These are phyloP conservation scores for Cladosporium sphaerospermum DNA, from an alignment of 2,329 filamentous ascomycete genomes.

Conservation along the genomic window DNA sequence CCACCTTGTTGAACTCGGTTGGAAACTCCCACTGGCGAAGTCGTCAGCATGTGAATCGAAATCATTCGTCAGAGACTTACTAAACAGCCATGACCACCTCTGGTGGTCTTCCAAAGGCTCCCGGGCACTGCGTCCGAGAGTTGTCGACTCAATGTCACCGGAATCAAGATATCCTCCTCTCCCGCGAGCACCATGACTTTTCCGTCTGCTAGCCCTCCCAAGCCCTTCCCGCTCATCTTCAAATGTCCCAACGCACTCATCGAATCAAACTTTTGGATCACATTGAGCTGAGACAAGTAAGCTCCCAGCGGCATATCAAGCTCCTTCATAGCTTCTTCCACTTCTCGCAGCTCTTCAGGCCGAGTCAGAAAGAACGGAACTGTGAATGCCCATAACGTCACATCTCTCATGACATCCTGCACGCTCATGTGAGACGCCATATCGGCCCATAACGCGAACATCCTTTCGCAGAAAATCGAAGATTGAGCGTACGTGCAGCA, in stretches of 20 bases:
- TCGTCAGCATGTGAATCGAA: slow-evolving; percentile 1
- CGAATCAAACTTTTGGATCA: slow-evolving; percentile 21
- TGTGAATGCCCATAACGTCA: slow-evolving; percentile 24
- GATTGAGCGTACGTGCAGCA: slow-evolving; percentile 22
- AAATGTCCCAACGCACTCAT: slow-evolving; percentile 13
- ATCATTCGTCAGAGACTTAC: slow-evolving; percentile 4
- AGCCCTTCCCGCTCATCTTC: slow-evolving; percentile 10
- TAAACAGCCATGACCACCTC: slow-evolving; percentile 21
- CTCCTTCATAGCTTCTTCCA: slow-evolving; percentile 19
- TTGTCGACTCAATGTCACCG: slow-evolving; percentile 18
- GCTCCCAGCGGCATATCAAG: slow-evolving; percentile 17
- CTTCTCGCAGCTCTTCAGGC: slow-evolving; percentile 13
- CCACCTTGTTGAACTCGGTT: slow-evolving; percentile 17
- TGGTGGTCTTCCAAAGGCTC: slow-evolving; percentile 16
- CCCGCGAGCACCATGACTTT: slow-evolving; percentile 22
- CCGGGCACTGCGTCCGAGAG: slow-evolving; percentile 17
- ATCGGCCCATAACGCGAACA: slow-evolving; percentile 21
- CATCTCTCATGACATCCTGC: slow-evolving; percentile 22
- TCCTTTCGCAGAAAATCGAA: slow-evolving; percentile 18
- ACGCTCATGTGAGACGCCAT: slow-evolving; percentile 19
- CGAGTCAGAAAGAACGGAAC: slow-evolving; percentile 18
- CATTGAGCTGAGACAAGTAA: slow-evolving; percentile 22
- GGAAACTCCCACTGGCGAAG: slow-evolving; percentile 18
- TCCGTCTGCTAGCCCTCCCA: slow-evolving; percentile 15
- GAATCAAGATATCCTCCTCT: slow-evolving; percentile 21